Evolutionary conservation across 1,139 yeast species (phyloP).

Genomic region (Meyerozyma guilliermondii): DNA sequence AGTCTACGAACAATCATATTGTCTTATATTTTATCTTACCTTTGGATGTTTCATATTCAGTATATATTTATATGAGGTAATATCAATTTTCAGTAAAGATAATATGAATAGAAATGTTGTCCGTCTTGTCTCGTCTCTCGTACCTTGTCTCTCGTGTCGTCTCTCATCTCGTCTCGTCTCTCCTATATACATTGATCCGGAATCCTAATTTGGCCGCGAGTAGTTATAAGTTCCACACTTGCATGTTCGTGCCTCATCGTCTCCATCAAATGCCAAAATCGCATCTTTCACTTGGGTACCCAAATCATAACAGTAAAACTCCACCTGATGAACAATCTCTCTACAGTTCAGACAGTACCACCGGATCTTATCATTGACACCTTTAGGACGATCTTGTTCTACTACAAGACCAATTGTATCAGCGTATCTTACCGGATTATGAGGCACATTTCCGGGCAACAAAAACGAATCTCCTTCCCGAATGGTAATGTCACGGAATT

Average conservation of each 20-base stretch:
- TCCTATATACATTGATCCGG: neutral
- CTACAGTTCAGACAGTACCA: conserved; percentile 82
- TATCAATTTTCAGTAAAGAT: too few relatives aligned
- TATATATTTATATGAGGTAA: too few relatives aligned
- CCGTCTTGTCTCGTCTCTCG: neutral
- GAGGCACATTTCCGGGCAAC: conserved; percentile 81
- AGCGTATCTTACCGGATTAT: conserved; percentile 82
- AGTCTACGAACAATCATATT: too few relatives aligned
- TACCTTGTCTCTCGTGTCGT: neutral
- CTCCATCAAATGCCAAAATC: conserved; percentile 64
- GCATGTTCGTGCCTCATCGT: conserved; percentile 66
- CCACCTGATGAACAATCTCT: conserved; percentile 60
- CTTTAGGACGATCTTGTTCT: conserved; percentile 87
- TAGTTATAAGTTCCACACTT: conserved; percentile 68
- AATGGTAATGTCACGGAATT: conserved; percentile 69
- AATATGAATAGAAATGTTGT: too few relatives aligned
- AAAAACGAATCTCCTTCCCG: conserved; percentile 84
- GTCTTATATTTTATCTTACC: too few relatives aligned
- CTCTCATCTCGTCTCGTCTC: neutral
- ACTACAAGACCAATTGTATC: conserved; percentile 87
- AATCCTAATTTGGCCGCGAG: conserved; percentile 44
- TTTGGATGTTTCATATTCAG: too few relatives aligned
- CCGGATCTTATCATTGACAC: conserved; percentile 61
- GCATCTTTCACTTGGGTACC: conserved; percentile 91
- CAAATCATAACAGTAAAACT: conserved; percentile 72